These are phyloP conservation scores for Chamaenerion angustifolium DNA, from an alignment of 345 rosid genomes.

Conservation along the genomic window DNA sequence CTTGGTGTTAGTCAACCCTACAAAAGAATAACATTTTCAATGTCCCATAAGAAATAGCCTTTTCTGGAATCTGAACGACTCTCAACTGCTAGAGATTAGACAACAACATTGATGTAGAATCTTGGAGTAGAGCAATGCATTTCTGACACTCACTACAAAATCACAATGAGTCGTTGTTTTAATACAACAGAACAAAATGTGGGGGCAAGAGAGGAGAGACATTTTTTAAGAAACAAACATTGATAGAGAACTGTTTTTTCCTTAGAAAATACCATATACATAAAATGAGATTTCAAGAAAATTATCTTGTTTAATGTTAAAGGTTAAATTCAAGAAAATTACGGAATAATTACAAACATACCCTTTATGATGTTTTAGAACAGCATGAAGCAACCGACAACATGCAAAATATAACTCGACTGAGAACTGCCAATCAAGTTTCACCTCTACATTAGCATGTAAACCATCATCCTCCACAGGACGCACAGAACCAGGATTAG, in stretches of 20 bases:
- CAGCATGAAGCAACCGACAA: constrained; percentile 50
- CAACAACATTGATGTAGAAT: constrained; percentile 53
- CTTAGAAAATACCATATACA: too few relatives aligned
- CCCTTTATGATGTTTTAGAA: constrained; percentile 77
- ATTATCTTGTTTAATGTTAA: background rate
- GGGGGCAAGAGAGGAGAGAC: background rate
- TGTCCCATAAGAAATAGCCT: constrained; percentile 33
- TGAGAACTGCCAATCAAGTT: constrained; percentile 43
- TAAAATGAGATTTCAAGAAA: background rate
- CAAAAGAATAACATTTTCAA: too few relatives aligned
- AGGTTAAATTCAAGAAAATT: background rate
- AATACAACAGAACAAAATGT: background rate
- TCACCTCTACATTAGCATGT: constrained; percentile 12
- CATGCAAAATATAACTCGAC: too few relatives aligned
- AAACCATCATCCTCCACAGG: constrained; percentile 12
- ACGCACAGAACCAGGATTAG: constrained; percentile 10
- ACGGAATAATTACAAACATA: constrained; percentile 10
- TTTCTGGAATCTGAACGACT: constrained; percentile 14
- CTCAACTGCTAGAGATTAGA: constrained; percentile 52
- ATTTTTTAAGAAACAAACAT: too few relatives aligned
- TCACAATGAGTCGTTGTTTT: constrained; percentile 11
- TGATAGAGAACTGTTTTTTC: too few relatives aligned
- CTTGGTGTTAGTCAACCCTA: too few relatives aligned
- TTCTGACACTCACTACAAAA: constrained; percentile 51
- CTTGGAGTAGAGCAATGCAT: too few relatives aligned